These are phyloP conservation scores for Botrytis fragariae DNA, from an alignment of 2,329 filamentous ascomycete species.

Conservation along the genomic window DNA sequence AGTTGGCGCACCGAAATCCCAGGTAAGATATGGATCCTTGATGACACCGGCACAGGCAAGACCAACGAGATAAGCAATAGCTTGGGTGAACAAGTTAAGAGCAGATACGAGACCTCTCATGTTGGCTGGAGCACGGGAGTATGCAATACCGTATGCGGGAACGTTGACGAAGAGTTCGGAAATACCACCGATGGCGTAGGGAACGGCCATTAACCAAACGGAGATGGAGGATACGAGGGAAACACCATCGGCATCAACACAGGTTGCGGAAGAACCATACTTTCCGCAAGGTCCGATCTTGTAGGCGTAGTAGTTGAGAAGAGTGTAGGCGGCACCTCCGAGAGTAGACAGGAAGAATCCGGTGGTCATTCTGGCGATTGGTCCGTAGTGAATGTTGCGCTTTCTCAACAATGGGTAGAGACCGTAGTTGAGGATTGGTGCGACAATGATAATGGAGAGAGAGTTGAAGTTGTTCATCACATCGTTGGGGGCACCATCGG, in stretches of 20 bases:
- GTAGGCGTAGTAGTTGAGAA: constrained; percentile 64
- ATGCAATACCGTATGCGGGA: constrained; percentile 52
- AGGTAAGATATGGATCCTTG: constrained; percentile 49
- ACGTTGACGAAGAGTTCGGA: constrained; percentile 53
- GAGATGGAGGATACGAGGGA: constrained; percentile 41
- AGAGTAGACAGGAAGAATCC: constrained; percentile 65
- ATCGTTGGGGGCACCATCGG: constrained; percentile 73
- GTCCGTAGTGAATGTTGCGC: constrained; percentile 63
- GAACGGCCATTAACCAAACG: constrained; percentile 57
- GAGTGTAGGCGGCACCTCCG: constrained; percentile 55
- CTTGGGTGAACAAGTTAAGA: constrained; percentile 49
- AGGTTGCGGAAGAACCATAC: constrained; percentile 31
- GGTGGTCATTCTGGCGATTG: constrained; percentile 69
- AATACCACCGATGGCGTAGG: constrained; percentile 51
- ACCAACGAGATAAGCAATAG: constrained; percentile 47
- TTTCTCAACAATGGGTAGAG: constrained; percentile 68
- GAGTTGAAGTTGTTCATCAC: constrained; percentile 74
- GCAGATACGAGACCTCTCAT: constrained; percentile 52
- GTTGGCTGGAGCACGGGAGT: constrained; percentile 50
- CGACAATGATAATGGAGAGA: constrained; percentile 70
- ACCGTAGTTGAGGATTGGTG: constrained; percentile 64
- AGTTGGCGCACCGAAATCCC: constrained; percentile 50
- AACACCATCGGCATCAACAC: constrained; percentile 29
- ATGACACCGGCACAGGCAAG: constrained; percentile 47
- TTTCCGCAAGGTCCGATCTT: constrained; percentile 57